A percentile compares a stretch with the other conserved stretches of the same genome.
These are phyloP conservation scores for barrel medic (Medicago truncatula) DNA, from an alignment of 306 rosid genomes.

Conservation along the genomic window MtrunA17r5.0-ANR NC_053046.1:34494501-34495000, in stretches of 20 bases:
- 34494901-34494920: constrained; percentile 70
- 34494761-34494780: constrained; percentile 45
- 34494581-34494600: not conserved
- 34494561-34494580: not conserved
- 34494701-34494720: constrained; percentile 19
- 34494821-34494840: constrained; percentile 79
- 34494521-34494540: too few relatives aligned
- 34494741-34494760: constrained; percentile 14
- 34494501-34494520: too few relatives aligned
- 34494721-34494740: constrained; percentile 17
- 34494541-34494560: too few relatives aligned
- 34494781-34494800: constrained; percentile 65
- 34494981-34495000: constrained; percentile 84
- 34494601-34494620: not conserved
- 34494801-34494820: constrained; percentile 78
- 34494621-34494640: not conserved
- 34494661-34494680: not conserved
- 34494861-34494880: constrained; percentile 45
- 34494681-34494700: constrained; percentile 26
- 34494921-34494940: constrained; percentile 80
- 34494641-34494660: not conserved
- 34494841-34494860: constrained; percentile 80
- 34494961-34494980: constrained; percentile 87
- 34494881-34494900: constrained; percentile 58
- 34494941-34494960: constrained; percentile 70